Evolutionary conservation across 768 basidiomycete species (phyloP), one percentile per base, ranked within the genome.

Genomic region (Saitozyma sp.): DNA sequence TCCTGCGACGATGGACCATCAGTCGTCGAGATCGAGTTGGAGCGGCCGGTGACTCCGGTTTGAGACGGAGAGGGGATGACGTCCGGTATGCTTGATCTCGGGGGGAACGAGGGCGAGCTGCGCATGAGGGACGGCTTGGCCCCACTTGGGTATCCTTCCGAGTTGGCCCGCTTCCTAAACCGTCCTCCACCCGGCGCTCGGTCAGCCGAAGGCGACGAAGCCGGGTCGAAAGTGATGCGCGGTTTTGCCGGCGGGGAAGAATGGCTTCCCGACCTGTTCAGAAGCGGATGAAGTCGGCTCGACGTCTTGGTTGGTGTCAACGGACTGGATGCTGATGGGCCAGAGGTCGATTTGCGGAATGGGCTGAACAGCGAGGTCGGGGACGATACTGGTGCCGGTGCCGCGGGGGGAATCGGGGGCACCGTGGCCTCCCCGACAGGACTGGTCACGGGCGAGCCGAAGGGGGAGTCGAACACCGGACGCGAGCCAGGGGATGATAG

Each of bases 221-320:
- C 62, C 5, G 56, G 42, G 38, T 71, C 67, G 41, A 71, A 68
- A 1, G 67, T 71, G 56, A 71, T 66, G 2, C 38, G 48, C 16
- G 70, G 70, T 16, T 50, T 19, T 14, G 63, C 60, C 16, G 70
- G 66, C 1, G 67, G 58, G 16, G 54, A 49, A 10, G 64, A 52
- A 13, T 50, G 45, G 1, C 50, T 29, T 37, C 58, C 43, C 40
- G 40, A 20, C 8, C 38, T 56, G 50, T 66, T 52, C 1, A 61
- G 45, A n/a, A 65, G 58, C 8, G 58, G 67, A 50, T 72, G 66
- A 10, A 43, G 58, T 9, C 56, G 20, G 29, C 29, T 29, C 29
- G 46, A 48, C 46, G 14, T 48, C 46, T 48, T 17, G 46, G 14
- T 14, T 6, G 14, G 46, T 14, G 14, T 14, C 46, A 48, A 17